These are phyloP conservation scores for Mayamaea pseudoterrestris DNA, from an alignment of 108 stramenopile genomes.

Conservation along the genomic window DNA sequence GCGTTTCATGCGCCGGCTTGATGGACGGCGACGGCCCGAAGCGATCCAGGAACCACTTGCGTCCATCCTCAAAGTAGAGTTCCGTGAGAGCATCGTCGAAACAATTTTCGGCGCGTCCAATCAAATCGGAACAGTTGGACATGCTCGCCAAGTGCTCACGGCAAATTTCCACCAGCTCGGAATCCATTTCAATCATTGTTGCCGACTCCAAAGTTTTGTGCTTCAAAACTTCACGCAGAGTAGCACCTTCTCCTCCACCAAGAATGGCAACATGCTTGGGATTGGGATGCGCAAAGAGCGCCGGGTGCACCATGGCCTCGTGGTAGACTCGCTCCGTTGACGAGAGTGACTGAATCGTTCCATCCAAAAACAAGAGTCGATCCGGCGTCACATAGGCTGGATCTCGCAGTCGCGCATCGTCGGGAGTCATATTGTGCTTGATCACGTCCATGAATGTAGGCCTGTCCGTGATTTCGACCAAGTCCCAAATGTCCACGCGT, in stretches of 20 bases:
- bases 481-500: constrained; percentile 80
- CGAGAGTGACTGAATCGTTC: constrained; percentile 45
- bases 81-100: constrained; percentile 38
- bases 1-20: constrained; percentile 6
- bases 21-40: constrained; percentile 9
- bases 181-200: constrained; percentile 74
- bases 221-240: constrained; percentile 84
- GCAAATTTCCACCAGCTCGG: constrained; percentile 39
- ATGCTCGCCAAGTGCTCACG: constrained; percentile 47
- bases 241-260: constrained; percentile 90
- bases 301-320: constrained; percentile 90
- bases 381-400: constrained; percentile 45
- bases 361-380: constrained; percentile 58
- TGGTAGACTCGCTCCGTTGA: constrained; percentile 79
- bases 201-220: constrained; percentile 61
- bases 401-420: constrained; percentile 63
- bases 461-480: constrained; percentile 46
- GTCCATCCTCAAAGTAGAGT: constrained; percentile 28
- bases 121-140: constrained; percentile 49
- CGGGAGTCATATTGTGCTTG: constrained; percentile 38
- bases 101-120: constrained; percentile 56
- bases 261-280: constrained; percentile 86
- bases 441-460: constrained; percentile 54
- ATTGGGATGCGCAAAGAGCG: constrained; percentile 75
- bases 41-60: constrained; percentile 55